Evolutionary conservation across 768 basidiomycete species (phyloP), one percentile per base, ranked within the genome.

Genomic region (Tricholoma matsutake): DNA sequence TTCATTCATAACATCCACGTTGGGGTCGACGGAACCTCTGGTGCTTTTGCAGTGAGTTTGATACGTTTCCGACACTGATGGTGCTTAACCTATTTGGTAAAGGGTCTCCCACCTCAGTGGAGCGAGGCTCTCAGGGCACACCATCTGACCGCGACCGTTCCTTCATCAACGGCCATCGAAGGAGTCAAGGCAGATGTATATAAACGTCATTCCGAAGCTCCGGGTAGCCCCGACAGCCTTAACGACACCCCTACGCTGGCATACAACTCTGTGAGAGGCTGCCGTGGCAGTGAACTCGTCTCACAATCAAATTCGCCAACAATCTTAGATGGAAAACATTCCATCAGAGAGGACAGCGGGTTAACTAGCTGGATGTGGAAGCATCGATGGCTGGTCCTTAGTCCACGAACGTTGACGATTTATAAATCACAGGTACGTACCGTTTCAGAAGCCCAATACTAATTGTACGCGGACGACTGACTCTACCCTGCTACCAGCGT

Each of bases 331-430:
- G 92, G 86, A 25, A 75, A 75, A 47, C 88, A 86, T 58, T 81
- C 80, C 65, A 77, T 92, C 65, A 93, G 91, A 77, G 90, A 91
- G 68, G 87, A 89, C 59, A 89, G 89, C 0, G 57, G 73, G 10
- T 82, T 93, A 57, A 83, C 86, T 11, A 86, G 87, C 57, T 90
- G 87, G 78, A 77, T 91, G 53, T 93, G 91, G 84, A 81, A 83
- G 67, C 85, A 86, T 69, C 85, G 87, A 64, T 94, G 87, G 86
- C 73, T 94, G 49, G 81, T 91, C 6, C 76, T 95, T 61, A 85
- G 83, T 61, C 86, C 86, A 32, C 78, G 84, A 60, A 77, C 83
- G 29, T 72, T 95, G 34, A 80, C 81, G 45, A 83, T 94, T 66
- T 87, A 89, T 67, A 89, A 88, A 78, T 86, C 82, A 62, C 89